These are phyloP conservation scores for Aspergillus hancockii DNA, from an alignment of 495 filamentous ascomycete species.

Conservation along the genomic window DNA sequence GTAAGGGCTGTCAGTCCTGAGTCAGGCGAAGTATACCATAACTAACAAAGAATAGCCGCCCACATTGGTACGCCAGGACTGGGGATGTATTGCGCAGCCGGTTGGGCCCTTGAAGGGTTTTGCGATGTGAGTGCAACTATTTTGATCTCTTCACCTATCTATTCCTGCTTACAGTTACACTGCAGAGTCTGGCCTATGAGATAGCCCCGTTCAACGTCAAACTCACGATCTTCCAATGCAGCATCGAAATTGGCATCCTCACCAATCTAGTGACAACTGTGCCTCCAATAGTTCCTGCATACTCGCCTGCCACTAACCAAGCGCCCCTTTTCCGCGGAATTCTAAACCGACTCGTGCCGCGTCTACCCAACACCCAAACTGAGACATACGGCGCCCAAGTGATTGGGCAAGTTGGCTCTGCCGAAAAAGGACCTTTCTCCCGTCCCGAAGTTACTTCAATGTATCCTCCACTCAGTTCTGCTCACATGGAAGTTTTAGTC, in stretches of 20 bases:
- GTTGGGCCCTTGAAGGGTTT: conserved; percentile 97
- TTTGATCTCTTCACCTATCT: background rate
- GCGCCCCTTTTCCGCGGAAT: conserved; percentile 82
- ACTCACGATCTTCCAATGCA: conserved; percentile 91
- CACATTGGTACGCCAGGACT: conserved; percentile 93
- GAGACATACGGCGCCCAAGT: conserved; percentile 24
- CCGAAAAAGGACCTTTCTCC: conserved; percentile 46
- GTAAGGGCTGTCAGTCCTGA: conserved; percentile 35
- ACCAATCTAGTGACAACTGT: conserved; percentile 84
- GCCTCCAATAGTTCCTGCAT: conserved; percentile 70
- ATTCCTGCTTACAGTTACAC: conserved; percentile 15
- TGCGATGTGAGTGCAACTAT: conserved; percentile 63
- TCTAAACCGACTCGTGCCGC: conserved; percentile 68
- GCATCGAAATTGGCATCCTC: conserved; percentile 77
- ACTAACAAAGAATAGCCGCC: conserved; percentile 52
- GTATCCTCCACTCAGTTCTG: conserved; percentile 67
- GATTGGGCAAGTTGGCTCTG: conserved; percentile 27
- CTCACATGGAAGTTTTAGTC: conserved; percentile 67
- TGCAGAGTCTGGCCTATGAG: conserved; percentile 85
- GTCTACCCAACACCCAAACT: conserved; percentile 38
- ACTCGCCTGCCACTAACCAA: conserved; percentile 70
- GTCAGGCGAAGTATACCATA: background rate
- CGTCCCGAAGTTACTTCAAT: conserved; percentile 62
- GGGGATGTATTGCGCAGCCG: conserved; percentile 85
- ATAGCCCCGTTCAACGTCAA: conserved; percentile 97